A percentile compares a stretch with the other conserved stretches of the same genome.
These are phyloP conservation scores for maize (Zea mays) DNA, from an alignment of 176 grass and related monocot genomes.

Conservation along the genomic window Zm-B73-REFERENCE-NAM-5.0 NC_050097.1:213465501-213466000, in stretches of 20 bases:
- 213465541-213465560: slow-evolving; percentile 64
- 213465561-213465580: slow-evolving; percentile 81
- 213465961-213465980: too few species aligned
- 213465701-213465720: neutral
- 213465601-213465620: slow-evolving; percentile 96
- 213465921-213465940: slow-evolving; percentile 95
- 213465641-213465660: slow-evolving; percentile 21
- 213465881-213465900: slow-evolving; percentile 66
- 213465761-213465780: too few species aligned
- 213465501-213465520: slow-evolving; percentile 93
- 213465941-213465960: too few species aligned
- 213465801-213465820: too few species aligned
- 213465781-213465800: too few species aligned
- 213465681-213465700: neutral
- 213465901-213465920: slow-evolving; percentile 72
- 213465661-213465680: neutral
- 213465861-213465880: slow-evolving; percentile 98
- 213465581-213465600: slow-evolving; percentile 98
- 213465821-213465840: too few species aligned
- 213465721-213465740: neutral
- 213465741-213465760: slow-evolving; percentile 1
- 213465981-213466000: too few species aligned
- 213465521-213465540: slow-evolving; percentile 90
- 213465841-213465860: too few species aligned
- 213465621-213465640: slow-evolving; percentile 99